Conservation (phyloP, 768 basidiomycete species). For the Exidia glandulosa region DNA sequence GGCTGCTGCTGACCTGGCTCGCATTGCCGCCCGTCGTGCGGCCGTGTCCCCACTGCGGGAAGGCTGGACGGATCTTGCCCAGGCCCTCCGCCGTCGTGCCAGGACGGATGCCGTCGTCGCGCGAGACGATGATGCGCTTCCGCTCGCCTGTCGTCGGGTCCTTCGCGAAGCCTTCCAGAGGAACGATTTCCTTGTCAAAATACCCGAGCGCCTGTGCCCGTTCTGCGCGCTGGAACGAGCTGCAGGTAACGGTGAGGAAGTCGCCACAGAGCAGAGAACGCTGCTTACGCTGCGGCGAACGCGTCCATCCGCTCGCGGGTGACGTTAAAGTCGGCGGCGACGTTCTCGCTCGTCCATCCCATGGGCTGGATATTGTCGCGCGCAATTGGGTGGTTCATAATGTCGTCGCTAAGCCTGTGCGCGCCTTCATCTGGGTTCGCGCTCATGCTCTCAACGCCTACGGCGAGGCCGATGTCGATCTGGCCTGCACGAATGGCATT, state of each 20-base stretch:
- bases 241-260: background rate
- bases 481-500: conserved; percentile 71
- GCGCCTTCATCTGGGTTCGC: conserved; percentile 12
- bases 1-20: conserved; percentile 34
- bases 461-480: conserved; percentile 57
- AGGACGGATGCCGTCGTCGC: conserved; percentile 71
- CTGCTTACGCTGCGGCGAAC: conserved; percentile 42
- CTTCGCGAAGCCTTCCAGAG: conserved; percentile 31
- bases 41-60: conserved; percentile 69
- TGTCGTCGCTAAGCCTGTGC: conserved; percentile 11
- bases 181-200: conserved; percentile 63
- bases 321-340: conserved; percentile 62
- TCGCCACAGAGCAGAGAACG: background rate
- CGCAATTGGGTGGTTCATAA: conserved; percentile 13
- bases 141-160: conserved; percentile 28
- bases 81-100: conserved; percentile 61
- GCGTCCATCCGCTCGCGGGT: conserved; percentile 67
- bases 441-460: conserved; percentile 12
- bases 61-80: conserved; percentile 57
- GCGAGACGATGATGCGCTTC: conserved; percentile 40
- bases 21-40: conserved; percentile 81
- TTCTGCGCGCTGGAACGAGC: conserved; percentile 71
- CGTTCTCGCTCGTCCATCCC: conserved; percentile 88
- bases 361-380: conserved; percentile 40
- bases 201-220: conserved; percentile 54